A percentile compares a stretch with the other conserved stretches of the same genome.
These are phyloP conservation scores for Plasmodium reichenowi DNA, from an alignment of 169 alveolate species.

Conservation along the genomic window DNA sequence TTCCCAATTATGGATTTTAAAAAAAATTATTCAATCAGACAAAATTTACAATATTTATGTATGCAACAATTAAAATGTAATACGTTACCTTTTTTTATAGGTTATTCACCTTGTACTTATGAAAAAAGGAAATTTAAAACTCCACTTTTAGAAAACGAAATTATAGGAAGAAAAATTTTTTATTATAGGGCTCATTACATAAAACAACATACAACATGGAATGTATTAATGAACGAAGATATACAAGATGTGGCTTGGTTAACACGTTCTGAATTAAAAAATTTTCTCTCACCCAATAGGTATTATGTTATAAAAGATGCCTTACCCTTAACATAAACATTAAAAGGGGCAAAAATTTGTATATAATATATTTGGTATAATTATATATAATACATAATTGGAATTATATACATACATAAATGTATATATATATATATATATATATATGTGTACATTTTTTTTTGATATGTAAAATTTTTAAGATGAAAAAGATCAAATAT, in stretches of 20 bases:
- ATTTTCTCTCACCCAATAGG: constrained; percentile 30
- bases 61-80: constrained; percentile 78
- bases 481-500: no score
- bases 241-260: constrained; percentile 85
- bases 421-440: background rate
- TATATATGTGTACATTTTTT: background rate
- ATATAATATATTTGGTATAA: background rate
- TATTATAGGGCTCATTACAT: constrained; percentile 84
- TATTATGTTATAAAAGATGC: constrained; percentile 60
- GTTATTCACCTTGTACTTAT: constrained; percentile 82
- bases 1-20: constrained; percentile 83
- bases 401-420: background rate
- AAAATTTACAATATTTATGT: constrained; percentile 81
- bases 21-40: constrained; percentile 79
- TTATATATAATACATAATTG: background rate
- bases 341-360: background rate
- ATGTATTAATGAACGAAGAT: constrained; percentile 25
- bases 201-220: constrained; percentile 60
- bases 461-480: no score
- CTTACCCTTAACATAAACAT: constrained; percentile 44
- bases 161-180: constrained; percentile 80
- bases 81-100: constrained; percentile 79
- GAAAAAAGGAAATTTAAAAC: constrained; percentile 71
- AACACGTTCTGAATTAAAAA: constrained; percentile 78
- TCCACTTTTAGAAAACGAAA: constrained; percentile 60